These are phyloP conservation scores for Lignosus rhinocerotis DNA, from an alignment of 1,284 basidiomycete genomes.

Conservation along the genomic window DNA sequence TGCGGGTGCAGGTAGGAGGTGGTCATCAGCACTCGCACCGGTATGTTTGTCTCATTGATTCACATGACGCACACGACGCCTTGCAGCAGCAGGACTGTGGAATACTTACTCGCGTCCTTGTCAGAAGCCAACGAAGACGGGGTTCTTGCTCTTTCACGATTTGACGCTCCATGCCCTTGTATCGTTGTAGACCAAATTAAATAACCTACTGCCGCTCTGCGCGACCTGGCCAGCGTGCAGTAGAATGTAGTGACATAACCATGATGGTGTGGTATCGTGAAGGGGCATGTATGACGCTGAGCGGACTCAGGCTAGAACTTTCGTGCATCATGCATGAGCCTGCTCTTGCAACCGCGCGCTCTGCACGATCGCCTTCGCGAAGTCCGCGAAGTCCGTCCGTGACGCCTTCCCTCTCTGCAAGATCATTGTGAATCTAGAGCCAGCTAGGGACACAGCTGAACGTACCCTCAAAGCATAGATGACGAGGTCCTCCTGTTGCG, in stretches of 20 bases:
- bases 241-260: not conserved
- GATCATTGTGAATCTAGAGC: not conserved
- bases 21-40: too few species aligned
- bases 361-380: constrained; percentile 22
- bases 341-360: constrained; percentile 15
- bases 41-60: too few species aligned
- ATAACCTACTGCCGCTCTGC: not conserved
- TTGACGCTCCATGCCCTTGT: not conserved
- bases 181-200: not conserved
- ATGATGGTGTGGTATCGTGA: not conserved
- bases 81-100: too few species aligned
- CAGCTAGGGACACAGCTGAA: not conserved
- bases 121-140: not conserved
- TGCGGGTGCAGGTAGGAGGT: too few species aligned
- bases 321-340: not conserved
- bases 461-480: constrained; percentile 44
- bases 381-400: constrained; percentile 28
- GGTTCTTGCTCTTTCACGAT: not conserved
- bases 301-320: not conserved
- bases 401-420: constrained; percentile 29
- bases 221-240: not conserved
- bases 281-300: not conserved
- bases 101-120: not conserved
- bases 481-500: constrained; percentile 29
- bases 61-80: too few species aligned